Evolutionary conservation across 2,329 filamentous ascomycete species (phyloP).

Genomic region (Allantophomopsis lycopodina): DNA sequence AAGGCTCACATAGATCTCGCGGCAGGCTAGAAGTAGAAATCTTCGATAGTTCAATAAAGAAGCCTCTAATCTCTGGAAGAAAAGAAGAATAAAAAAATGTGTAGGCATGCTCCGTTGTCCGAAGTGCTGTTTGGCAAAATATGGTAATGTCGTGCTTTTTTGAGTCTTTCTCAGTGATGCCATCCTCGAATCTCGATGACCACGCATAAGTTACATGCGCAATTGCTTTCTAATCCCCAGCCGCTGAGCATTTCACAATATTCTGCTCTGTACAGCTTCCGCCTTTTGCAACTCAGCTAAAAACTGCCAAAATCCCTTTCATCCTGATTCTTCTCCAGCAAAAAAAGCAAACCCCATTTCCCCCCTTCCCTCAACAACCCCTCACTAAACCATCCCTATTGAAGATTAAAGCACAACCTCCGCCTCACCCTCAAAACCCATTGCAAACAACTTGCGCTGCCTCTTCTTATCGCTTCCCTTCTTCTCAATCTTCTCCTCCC

Average conservation of each 20-base stretch:
- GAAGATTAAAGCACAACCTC: constrained; percentile 51
- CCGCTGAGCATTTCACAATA: constrained; percentile 34
- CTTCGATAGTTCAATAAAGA: constrained; percentile 2
- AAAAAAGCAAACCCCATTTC: background rate
- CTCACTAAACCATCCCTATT: background rate
- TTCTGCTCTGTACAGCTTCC: constrained; percentile 23
- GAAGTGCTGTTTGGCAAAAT: background rate
- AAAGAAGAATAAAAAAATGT: background rate
- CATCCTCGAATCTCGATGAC: background rate
- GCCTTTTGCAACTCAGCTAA: constrained; percentile 4
- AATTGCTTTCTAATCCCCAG: background rate
- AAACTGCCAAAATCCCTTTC: constrained; percentile 1
- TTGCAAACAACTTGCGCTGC: constrained; percentile 54
- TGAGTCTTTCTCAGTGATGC: background rate
- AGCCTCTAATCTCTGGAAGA: background rate
- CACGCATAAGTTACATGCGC: too few species aligned
- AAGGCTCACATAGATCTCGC: constrained; percentile 12
- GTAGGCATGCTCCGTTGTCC: too few species aligned
- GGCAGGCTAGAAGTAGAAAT: constrained; percentile 3
- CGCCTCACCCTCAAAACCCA: constrained; percentile 84
- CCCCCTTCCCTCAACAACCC: background rate
- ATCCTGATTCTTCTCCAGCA: background rate
- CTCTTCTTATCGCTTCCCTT: constrained; percentile 62
- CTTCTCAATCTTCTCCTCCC: constrained; percentile 54
- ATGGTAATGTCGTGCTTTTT: background rate